phyloP scores from a whole-genome alignment of 352 stramenopile species.

The Globisporangium barbulae region DNA sequence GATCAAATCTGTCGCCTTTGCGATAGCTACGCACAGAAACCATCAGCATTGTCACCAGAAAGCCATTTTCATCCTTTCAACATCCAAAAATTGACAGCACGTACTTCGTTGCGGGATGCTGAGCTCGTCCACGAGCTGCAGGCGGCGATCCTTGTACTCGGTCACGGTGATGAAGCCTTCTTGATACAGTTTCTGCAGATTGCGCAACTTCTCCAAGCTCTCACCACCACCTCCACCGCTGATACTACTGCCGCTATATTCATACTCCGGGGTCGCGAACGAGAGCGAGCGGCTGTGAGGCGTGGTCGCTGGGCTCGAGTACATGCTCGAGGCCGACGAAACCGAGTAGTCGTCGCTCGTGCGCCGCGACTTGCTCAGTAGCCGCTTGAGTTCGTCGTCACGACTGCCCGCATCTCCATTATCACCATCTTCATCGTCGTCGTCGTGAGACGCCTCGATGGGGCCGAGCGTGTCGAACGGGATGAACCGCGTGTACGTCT shows the following conservation, averaged over 20 bases:
- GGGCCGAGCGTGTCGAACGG: constrained; percentile 6
- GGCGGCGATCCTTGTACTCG: constrained; percentile 66
- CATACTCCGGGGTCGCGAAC: constrained; percentile 20
- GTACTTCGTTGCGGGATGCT: constrained; percentile 54
- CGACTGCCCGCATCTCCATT: constrained; percentile 12
- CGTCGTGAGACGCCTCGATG: constrained; percentile 1
- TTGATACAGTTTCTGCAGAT: constrained; percentile 69
- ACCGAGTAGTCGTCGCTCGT: constrained; percentile 19
- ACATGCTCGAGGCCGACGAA: constrained; percentile 13
- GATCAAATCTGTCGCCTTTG: constrained; percentile 58
- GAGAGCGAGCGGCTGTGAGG: constrained; percentile 15
- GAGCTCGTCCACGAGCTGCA: constrained; percentile 65
- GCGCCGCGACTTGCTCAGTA: constrained; percentile 9
- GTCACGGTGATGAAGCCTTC: constrained; percentile 83
- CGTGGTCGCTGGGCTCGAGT: constrained; percentile 20
- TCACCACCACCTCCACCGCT: not conserved
- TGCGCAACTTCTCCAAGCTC: constrained; percentile 60
- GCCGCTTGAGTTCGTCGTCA: constrained; percentile 14
- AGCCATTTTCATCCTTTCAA: not conserved
- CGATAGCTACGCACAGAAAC: constrained; percentile 33
- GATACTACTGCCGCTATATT: constrained; percentile 11
- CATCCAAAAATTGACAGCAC: constrained; percentile 10
- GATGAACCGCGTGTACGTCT: constrained; percentile 11
- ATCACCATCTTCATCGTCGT: constrained; percentile 19
- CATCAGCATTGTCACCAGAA: constrained; percentile 1